These are phyloP conservation scores for Skeletonema potamos DNA, from an alignment of 108 stramenopile genomes.

Conservation along the genomic window DNA sequence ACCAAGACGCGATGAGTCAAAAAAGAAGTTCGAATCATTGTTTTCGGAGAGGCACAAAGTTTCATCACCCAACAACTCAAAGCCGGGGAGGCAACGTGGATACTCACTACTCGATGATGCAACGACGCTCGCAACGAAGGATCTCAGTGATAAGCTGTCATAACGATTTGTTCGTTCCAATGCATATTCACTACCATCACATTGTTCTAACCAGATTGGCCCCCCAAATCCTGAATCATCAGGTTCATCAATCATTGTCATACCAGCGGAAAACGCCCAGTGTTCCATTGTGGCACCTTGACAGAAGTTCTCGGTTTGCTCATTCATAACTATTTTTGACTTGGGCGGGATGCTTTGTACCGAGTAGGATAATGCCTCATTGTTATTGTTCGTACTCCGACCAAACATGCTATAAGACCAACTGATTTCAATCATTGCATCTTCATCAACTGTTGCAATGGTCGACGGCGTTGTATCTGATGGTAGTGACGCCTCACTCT, in stretches of 20 bases:
- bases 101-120: slow-evolving; percentile 64
- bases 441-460: slow-evolving; percentile 70
- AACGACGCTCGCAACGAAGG: slow-evolving; percentile 20
- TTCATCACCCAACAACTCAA: slow-evolving; percentile 21
- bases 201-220: slow-evolving; percentile 13
- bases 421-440: slow-evolving; percentile 47
- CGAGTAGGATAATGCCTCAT: background rate
- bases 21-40: slow-evolving; percentile 34
- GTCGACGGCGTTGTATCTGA: slow-evolving; percentile 42
- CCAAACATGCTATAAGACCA: slow-evolving; percentile 20
- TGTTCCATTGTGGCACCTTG: slow-evolving; percentile 60
- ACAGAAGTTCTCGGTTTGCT: background rate
- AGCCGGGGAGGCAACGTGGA: slow-evolving; percentile 51
- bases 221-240: slow-evolving; percentile 4
- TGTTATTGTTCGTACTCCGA: background rate
- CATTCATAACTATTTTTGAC: background rate
- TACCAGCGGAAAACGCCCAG: slow-evolving; percentile 61
- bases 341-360: background rate
- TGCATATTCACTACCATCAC: slow-evolving; percentile 19
- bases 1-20: slow-evolving; percentile 82
- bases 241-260: background rate
- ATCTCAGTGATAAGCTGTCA: slow-evolving; percentile 19
- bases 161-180: slow-evolving; percentile 12
- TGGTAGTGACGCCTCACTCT: slow-evolving; percentile 36
- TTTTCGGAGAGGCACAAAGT: background rate